A percentile compares a stretch with the other conserved stretches of the same genome.
These are phyloP conservation scores for Phytophthora niederhauseri DNA, from an alignment of 352 stramenopile genomes.

Conservation along the genomic window DNA sequence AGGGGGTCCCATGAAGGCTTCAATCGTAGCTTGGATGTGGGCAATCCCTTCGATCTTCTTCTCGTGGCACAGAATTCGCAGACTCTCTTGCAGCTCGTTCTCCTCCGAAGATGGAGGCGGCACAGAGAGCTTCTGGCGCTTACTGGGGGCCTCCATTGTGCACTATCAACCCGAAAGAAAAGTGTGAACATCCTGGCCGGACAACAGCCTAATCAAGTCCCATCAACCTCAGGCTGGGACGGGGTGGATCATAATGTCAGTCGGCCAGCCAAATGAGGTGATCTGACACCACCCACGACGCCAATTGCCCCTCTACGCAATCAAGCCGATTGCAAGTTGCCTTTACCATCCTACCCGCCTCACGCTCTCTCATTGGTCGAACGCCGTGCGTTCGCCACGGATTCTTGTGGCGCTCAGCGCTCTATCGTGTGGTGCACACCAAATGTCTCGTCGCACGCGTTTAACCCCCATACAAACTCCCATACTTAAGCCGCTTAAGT, in stretches of 20 bases:
- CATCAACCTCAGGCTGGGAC: background rate
- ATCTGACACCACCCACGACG: background rate
- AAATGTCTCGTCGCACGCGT: background rate
- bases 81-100: too few species aligned
- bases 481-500: background rate
- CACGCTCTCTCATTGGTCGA: conserved; percentile 1
- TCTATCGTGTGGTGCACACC: background rate
- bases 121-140: too few species aligned
- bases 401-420: background rate
- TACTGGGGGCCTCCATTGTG: too few species aligned
- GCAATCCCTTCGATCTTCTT: too few species aligned
- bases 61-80: too few species aligned
- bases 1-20: too few species aligned
- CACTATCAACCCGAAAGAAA: too few species aligned
- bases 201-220: too few species aligned
- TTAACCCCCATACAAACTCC: background rate
- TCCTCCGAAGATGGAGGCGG: too few species aligned
- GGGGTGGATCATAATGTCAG: too few species aligned
- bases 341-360: background rate
- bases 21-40: too few species aligned
- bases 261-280: background rate
- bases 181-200: too few species aligned
- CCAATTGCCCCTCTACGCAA: background rate
- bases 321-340: background rate
- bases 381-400: background rate